These are phyloP conservation scores for Eucalyptus caleyi DNA, from an alignment of 345 rosid species.

Conservation along the genomic window DNA sequence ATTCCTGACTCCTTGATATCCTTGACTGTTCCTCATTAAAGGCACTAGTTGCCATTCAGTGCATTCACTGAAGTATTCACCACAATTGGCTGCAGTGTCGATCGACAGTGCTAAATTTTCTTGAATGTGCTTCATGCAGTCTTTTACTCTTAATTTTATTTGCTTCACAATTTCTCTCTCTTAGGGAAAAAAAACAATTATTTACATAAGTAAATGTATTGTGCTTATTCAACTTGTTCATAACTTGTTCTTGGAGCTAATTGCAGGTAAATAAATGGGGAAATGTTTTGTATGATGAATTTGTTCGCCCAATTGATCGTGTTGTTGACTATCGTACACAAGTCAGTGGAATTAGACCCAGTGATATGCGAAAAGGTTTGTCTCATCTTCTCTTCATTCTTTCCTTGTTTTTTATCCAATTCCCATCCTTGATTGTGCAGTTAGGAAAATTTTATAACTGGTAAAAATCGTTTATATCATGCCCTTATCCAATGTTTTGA, in stretches of 20 bases:
- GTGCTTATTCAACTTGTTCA: neutral
- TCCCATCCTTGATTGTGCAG: neutral
- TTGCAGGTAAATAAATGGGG: constrained; percentile 92
- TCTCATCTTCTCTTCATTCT: neutral
- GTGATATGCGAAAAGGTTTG: constrained; percentile 77
- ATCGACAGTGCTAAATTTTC: neutral
- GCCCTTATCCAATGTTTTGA: neutral
- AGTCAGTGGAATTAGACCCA: constrained; percentile 87
- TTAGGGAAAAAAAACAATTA: neutral
- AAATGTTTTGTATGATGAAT: constrained; percentile 78
- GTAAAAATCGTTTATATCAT: neutral
- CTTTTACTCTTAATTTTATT: neutral
- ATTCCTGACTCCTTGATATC: neutral
- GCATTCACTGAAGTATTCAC: neutral
- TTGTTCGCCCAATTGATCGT: constrained; percentile 87
- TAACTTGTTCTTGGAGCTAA: constrained; percentile 1
- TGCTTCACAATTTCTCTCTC: neutral
- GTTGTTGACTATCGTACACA: constrained; percentile 83
- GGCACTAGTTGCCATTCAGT: neutral
- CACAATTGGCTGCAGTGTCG: neutral
- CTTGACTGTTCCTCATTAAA: neutral
- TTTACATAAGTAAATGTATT: neutral
- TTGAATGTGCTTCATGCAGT: neutral
- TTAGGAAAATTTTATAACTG: neutral
- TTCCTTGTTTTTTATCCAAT: neutral